A percentile compares a stretch with the other conserved stretches of the same genome.
Conservation (phyloP, 495 filamentous ascomycete species). For the Bombardia bombarda region DNA sequence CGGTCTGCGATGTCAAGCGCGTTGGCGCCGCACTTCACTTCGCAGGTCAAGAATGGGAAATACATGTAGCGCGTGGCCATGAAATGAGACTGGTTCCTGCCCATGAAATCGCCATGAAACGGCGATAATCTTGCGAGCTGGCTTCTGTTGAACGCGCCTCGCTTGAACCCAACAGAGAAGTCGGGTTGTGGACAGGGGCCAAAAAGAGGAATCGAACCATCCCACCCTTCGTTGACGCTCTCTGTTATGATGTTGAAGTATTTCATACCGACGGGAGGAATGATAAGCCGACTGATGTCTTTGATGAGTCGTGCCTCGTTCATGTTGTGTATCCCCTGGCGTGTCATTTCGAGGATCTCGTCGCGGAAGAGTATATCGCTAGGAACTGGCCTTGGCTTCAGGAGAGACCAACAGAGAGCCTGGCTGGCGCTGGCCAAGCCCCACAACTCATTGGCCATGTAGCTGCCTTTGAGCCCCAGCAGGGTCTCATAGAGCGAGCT, state of each 20-base stretch:
- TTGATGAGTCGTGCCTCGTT: conserved; percentile 28
- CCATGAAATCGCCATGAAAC: conserved; percentile 18
- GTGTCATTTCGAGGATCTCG: conserved; percentile 24
- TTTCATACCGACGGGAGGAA: conserved; percentile 24
- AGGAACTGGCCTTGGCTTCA: conserved; percentile 19
- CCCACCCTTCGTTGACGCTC: conserved; percentile 36
- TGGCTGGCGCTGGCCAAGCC: conserved; percentile 21
- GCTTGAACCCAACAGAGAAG: conserved; percentile 32
- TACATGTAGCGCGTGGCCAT: conserved; percentile 27
- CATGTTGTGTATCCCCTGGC: conserved; percentile 17
- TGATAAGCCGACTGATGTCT: conserved; percentile 30
- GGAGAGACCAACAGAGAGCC: conserved; percentile 18
- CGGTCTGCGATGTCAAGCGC: conserved; percentile 17
- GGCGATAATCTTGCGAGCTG: conserved; percentile 30
- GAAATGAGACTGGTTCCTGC: conserved; percentile 23
- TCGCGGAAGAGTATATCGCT: conserved; percentile 26
- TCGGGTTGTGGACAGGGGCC: conserved; percentile 31
- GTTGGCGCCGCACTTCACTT: conserved; percentile 21
- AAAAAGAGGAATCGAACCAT: conserved; percentile 20
- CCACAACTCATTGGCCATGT: conserved; percentile 23
- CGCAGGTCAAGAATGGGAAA: conserved; percentile 13
- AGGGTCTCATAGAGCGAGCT: conserved; percentile 21
- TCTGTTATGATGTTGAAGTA: conserved; percentile 28
- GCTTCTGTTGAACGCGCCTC: conserved; percentile 29
- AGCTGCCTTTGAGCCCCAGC: conserved; percentile 31